Evolutionary conservation across 306 rosid genomes (phyloP).

Genomic region (Dryas alaskensis): DNA sequence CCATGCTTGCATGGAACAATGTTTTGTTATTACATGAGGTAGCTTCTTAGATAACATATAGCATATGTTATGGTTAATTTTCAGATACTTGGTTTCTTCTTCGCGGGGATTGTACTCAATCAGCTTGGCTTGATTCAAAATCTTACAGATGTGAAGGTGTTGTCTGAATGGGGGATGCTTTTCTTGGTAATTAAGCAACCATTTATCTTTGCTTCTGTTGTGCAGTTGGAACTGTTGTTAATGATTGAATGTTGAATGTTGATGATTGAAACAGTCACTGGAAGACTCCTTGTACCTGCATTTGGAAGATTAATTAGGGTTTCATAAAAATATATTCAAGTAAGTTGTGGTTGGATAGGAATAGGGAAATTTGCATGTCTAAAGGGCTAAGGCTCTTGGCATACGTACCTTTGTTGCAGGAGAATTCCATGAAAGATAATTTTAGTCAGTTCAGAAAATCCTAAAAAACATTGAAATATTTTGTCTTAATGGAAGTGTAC

Average conservation of each 20-base stretch:
- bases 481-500: neutral
- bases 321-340: neutral
- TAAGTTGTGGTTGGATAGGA: neutral
- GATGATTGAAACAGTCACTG: too few relatives aligned
- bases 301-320: too few relatives aligned
- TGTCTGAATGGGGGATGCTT: constrained; percentile 99
- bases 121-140: constrained; percentile 95
- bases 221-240: constrained; percentile 7
- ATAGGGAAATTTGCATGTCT: neutral
- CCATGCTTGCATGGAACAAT: neutral
- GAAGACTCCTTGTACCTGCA: too few relatives aligned
- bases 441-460: neutral
- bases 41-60: neutral
- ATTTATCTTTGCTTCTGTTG: constrained; percentile 22
- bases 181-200: constrained; percentile 73
- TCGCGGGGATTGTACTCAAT: constrained; percentile 89
- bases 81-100: constrained; percentile 99
- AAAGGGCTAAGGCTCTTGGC: constrained; percentile 2
- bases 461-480: neutral
- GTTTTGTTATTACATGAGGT: neutral
- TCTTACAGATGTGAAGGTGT: constrained; percentile 81
- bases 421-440: neutral
- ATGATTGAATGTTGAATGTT: too few relatives aligned
- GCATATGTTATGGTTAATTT: constrained; percentile 23
- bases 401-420: neutral